Base-by-base conservation (phyloP, 2,329 filamentous ascomycete species). In the Cryphonectria carpinicola region DNA sequence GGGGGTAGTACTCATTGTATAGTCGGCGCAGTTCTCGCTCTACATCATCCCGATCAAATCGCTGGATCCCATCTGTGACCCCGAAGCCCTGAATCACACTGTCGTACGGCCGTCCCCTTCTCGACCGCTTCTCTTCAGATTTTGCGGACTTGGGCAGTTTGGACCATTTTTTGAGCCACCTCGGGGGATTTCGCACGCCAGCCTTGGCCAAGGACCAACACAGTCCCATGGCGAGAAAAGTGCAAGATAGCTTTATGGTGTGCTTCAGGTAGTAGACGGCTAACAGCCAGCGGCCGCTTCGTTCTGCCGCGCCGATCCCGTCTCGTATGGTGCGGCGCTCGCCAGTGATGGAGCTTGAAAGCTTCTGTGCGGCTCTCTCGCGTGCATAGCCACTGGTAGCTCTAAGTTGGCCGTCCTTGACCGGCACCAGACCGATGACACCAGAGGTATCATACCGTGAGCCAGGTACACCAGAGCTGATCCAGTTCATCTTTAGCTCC, bases 231-330 rank as follows among this genome's bases (percentile, higher is more conserved):
- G 89, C 88, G 71, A 84, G 80, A 75, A 90, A 87, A 32, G 87
- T 87, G 17, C 89, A 76, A 1, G 92, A 73, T 7, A 97, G 84
- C 75, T 86, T 87, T 73, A 88, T 89, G 71, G 97, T 94, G 65
- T 92, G 92, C 70, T 90, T 85, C 68, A 97, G 82, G 76, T 97
- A 96, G 67, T 93, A 92, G 73, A 89, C 85, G 17, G 86, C 93
- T 82, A 92, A 90, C 71, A 91, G 85, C 92, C 93, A 95, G 72
- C 95, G 87, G 5, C 91, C 91, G 75, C 92, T 92, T 68, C 93
- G 87, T 77, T 96, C 93, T 19, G 92, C 86, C 8, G 94, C 89
- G 5, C 94, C 95, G 22, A 97, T 90, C 0, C 94, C 94, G 65
- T 90, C 88, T 64, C 86, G 82, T 13, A 84, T 73, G 7, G 76